These are phyloP conservation scores for Pythium rishiriense DNA, from an alignment of 352 stramenopile species.

Conservation along the genomic window DNA sequence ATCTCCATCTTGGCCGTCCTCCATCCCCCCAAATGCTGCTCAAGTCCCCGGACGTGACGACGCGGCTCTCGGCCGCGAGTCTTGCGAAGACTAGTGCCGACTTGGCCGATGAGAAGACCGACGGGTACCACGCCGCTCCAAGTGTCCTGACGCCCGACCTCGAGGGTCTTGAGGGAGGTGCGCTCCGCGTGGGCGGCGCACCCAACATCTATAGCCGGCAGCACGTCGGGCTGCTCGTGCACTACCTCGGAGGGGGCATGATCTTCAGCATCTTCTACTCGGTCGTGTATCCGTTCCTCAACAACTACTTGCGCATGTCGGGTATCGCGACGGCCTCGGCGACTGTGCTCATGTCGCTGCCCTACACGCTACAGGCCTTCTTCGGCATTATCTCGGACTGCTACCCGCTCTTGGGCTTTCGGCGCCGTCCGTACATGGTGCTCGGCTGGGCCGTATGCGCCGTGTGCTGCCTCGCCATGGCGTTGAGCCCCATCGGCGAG, in stretches of 20 bases:
- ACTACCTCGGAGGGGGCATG: constrained; percentile 36
- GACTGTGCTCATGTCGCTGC: constrained; percentile 43
- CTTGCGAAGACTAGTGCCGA: not conserved
- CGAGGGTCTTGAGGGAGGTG: constrained; percentile 21
- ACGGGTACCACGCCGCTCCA: not conserved
- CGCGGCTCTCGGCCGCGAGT: not conserved
- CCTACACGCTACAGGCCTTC: constrained; percentile 70
- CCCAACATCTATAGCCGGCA: constrained; percentile 36
- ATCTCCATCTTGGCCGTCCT: not conserved
- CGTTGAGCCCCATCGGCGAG: constrained; percentile 22
- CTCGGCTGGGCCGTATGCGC: constrained; percentile 52
- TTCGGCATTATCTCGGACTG: constrained; percentile 85
- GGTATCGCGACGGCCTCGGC: constrained; percentile 32
- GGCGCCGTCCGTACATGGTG: constrained; percentile 83
- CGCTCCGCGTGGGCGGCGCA: constrained; percentile 31
- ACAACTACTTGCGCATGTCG: constrained; percentile 44
- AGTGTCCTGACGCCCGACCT: not conserved
- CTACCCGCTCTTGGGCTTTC: constrained; percentile 81
- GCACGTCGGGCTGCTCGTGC: constrained; percentile 37
- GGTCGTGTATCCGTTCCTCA: constrained; percentile 41
- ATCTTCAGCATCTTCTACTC: constrained; percentile 34
- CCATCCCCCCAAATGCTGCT: not conserved
- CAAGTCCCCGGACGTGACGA: not conserved
- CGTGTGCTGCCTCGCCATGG: constrained; percentile 30
- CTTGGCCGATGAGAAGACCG: not conserved